phyloP scores from a whole-genome alignment of 768 basidiomycete genomes.

The Lactarius tabidus region DNA sequence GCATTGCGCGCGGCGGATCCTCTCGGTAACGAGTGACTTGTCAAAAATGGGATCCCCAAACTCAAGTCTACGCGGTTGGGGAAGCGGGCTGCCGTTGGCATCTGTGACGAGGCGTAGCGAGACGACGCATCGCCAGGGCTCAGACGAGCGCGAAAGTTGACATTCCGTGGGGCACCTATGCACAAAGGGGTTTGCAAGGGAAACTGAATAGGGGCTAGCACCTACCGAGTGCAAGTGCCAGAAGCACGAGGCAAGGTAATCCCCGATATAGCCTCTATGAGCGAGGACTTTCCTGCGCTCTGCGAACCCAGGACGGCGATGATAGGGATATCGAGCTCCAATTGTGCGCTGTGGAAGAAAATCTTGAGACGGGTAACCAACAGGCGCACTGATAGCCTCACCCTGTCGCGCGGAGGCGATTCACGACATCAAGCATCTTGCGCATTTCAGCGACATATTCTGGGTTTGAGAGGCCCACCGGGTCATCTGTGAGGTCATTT shows the following conservation, averaged over 20 bases:
- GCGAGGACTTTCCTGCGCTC: conserved; percentile 71
- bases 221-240: conserved; percentile 73
- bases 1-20: conserved; percentile 59
- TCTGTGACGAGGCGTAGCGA: conserved; percentile 34
- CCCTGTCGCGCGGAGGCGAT: conserved; percentile 61
- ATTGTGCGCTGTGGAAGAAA: conserved; percentile 47
- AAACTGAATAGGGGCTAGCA: background rate
- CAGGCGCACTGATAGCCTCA: conserved; percentile 28
- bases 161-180: conserved; percentile 39
- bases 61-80: conserved; percentile 32
- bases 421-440: conserved; percentile 54
- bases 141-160: conserved; percentile 29
- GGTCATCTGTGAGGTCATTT: conserved; percentile 11
- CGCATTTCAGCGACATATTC: conserved; percentile 41
- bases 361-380: conserved; percentile 11
- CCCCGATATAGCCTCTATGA: conserved; percentile 74
- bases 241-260: conserved; percentile 64
- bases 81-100: conserved; percentile 30
- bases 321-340: conserved; percentile 67
- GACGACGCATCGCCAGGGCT: conserved; percentile 35
- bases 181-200: background rate
- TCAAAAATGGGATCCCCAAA: conserved; percentile 42
- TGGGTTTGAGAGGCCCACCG: conserved; percentile 52
- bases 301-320: conserved; percentile 73
- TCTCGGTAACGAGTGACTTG: conserved; percentile 56